Percentiles rank a stretch among this genome's conserved stretches.
phyloP scores from a whole-genome alignment of 352 stramenopile genomes.

The Phytophthora tubulina region DNA sequence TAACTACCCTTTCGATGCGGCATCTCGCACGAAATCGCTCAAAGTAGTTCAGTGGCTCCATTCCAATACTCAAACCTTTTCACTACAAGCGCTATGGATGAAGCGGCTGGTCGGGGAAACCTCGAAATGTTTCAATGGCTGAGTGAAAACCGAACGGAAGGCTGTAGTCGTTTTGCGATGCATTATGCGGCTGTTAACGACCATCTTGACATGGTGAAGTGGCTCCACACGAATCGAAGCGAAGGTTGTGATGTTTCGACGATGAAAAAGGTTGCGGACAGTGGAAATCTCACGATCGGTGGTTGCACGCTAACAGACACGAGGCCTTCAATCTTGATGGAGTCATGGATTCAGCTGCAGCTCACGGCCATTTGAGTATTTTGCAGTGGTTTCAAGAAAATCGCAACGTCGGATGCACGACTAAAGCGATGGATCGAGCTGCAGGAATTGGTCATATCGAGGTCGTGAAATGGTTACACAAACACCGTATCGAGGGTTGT shows the following conservation, averaged over 20 bases:
- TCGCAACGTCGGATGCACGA: too few species aligned
- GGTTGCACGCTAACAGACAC: constrained; percentile 4
- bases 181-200: neutral
- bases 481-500: neutral
- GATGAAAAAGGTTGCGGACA: neutral
- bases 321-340: constrained; percentile 2
- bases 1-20: too few species aligned
- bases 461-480: too few species aligned
- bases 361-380: neutral
- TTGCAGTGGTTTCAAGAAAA: constrained; percentile 16
- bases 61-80: neutral
- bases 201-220: constrained; percentile 7
- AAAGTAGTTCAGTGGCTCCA: neutral
- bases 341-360: constrained; percentile 6
- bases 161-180: neutral
- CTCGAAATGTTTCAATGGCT: neutral
- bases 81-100: neutral
- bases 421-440: too few species aligned
- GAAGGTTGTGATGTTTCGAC: neutral
- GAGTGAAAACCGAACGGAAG: neutral
- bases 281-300: neutral
- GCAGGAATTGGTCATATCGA: too few species aligned
- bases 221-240: constrained; percentile 5
- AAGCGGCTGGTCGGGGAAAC: neutral
- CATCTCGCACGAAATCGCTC: too few species aligned